These are phyloP conservation scores for Colletotrichum brevisporum DNA, from an alignment of 2,329 filamentous ascomycete species.

Conservation along the genomic window DNA sequence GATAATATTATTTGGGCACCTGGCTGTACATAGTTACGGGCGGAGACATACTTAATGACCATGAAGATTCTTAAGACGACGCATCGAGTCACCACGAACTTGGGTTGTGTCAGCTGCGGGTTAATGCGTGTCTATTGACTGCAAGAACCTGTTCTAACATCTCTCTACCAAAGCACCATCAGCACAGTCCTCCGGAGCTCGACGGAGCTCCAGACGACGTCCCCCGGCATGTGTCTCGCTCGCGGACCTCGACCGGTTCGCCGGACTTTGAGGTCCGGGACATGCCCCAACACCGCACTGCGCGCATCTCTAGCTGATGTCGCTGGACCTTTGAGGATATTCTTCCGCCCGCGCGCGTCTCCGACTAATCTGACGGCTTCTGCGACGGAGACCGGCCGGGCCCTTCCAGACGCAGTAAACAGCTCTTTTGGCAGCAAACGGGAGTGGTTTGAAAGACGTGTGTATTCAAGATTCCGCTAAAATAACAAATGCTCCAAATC, in stretches of 20 bases:
- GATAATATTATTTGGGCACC: constrained; percentile 26
- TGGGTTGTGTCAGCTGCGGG: no score
- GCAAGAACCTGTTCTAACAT: constrained; percentile 8
- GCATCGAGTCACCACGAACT: not conserved
- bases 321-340: not conserved
- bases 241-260: not conserved
- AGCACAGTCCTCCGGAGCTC: constrained; percentile 1
- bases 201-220: not conserved
- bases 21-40: constrained; percentile 31
- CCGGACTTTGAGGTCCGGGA: not conserved
- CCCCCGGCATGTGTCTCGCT: not conserved
- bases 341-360: no score
- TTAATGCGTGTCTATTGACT: constrained; percentile 13
- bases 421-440: no score
- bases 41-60: constrained; percentile 34
- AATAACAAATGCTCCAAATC: not conserved
- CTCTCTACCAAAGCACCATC: constrained; percentile 8
- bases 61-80: constrained; percentile 7
- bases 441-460: not conserved
- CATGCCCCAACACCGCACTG: no score
- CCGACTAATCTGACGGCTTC: no score
- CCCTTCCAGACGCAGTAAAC: no score
- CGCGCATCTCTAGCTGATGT: not conserved
- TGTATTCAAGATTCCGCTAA: not conserved
- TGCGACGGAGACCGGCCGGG: no score